Evolutionary conservation across 2,329 filamentous ascomycete genomes (phyloP).

Genomic region (Leptodontidium sp.): DNA sequence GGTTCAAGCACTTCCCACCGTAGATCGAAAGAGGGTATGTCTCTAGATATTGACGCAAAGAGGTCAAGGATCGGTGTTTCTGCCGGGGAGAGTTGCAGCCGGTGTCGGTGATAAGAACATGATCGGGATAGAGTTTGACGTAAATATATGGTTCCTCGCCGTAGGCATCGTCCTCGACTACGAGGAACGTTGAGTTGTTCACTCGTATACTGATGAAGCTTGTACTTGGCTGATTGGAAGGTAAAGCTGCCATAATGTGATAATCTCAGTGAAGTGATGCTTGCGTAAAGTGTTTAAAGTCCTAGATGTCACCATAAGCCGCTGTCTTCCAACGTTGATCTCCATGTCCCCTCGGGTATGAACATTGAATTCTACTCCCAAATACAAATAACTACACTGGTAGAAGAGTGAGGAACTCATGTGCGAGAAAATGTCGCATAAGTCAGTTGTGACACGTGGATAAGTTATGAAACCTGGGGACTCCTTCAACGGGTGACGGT

Average conservation of each 20-base stretch:
- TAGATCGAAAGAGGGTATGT: constrained; percentile 49
- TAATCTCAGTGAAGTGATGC: not conserved
- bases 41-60: constrained; percentile 54
- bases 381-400: not conserved
- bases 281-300: not conserved
- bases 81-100: constrained; percentile 52
- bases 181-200: constrained; percentile 54
- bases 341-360: not conserved
- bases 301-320: not conserved
- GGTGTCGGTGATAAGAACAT: constrained; percentile 54
- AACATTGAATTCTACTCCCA: not conserved
- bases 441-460: not conserved
- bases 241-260: not conserved
- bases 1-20: constrained; percentile 49
- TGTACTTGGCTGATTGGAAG: constrained; percentile 24
- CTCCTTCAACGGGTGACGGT: not conserved
- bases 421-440: not conserved
- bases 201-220: constrained; percentile 49
- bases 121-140: constrained; percentile 50
- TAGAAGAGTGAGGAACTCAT: not conserved
- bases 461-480: constrained; percentile 3
- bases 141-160: constrained; percentile 56
- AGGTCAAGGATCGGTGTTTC: constrained; percentile 43
- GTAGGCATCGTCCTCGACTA: constrained; percentile 54
- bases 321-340: not conserved